phyloP scores from a whole-genome alignment of 768 basidiomycete species.

The Cubamyces sp. region DNA sequence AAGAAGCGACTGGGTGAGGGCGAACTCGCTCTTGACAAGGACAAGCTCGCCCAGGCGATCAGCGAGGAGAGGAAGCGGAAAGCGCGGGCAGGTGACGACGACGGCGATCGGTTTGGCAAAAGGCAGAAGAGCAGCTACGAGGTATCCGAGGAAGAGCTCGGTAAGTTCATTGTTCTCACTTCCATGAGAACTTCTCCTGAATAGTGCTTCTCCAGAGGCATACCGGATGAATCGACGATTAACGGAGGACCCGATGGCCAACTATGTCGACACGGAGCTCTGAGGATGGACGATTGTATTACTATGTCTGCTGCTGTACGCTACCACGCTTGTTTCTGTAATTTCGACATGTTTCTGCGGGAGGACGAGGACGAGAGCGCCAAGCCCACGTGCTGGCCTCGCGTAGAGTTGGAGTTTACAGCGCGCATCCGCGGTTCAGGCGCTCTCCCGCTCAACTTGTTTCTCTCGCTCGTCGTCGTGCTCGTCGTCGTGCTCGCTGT shows the following conservation, averaged over 20 bases:
- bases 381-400: conserved; percentile 23
- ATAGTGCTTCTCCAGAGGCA: conserved; percentile 63
- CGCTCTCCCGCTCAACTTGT: conserved; percentile 9
- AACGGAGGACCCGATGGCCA: conserved; percentile 91
- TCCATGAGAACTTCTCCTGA: conserved; percentile 21
- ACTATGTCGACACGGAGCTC: conserved; percentile 71
- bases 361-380: not conserved
- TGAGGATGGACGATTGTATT: conserved; percentile 24
- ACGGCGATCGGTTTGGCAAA: conserved; percentile 61
- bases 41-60: conserved; percentile 68
- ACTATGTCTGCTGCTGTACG: conserved; percentile 15
- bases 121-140: conserved; percentile 72
- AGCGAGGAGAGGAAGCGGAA: conserved; percentile 78
- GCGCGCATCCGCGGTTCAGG: not conserved
- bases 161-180: conserved; percentile 44
- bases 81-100: conserved; percentile 51
- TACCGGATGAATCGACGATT: conserved; percentile 79
- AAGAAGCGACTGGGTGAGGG: conserved; percentile 85
- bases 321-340: conserved; percentile 23
- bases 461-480: conserved; percentile 19
- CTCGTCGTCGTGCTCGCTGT: conserved; percentile 24
- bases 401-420: conserved; percentile 16
- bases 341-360: not conserved
- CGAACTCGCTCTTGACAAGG: conserved; percentile 74
- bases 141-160: conserved; percentile 87